Conservation (phyloP, 345 rosid species). For the Hibiscus tridactylites region DNA sequence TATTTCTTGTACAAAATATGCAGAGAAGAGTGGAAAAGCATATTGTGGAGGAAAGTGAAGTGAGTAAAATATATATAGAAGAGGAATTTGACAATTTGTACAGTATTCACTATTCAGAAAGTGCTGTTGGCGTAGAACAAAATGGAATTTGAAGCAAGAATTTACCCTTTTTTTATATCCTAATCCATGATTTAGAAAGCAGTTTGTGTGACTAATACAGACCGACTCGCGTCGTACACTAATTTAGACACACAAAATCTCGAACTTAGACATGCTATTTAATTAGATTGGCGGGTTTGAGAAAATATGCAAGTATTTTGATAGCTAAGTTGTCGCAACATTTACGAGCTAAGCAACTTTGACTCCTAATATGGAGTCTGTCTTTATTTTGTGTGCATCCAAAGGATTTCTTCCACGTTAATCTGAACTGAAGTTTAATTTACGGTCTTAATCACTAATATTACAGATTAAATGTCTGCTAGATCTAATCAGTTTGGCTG, state of each 20-base stretch:
- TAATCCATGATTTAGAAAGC: too few species aligned
- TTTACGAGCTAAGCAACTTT: slow-evolving; percentile 2
- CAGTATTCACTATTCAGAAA: background rate
- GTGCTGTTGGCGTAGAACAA: background rate
- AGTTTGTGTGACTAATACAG: too few species aligned
- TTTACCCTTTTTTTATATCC: too few species aligned
- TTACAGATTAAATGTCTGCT: background rate
- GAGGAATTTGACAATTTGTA: background rate
- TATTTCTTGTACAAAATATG: slow-evolving; percentile 6
- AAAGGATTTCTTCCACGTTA: background rate
- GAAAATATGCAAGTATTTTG: slow-evolving; percentile 8
- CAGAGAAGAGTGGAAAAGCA: background rate
- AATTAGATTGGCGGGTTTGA: background rate
- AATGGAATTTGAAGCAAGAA: too few species aligned
- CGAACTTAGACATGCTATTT: too few species aligned
- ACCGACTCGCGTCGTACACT: too few species aligned
- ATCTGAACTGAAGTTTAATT: background rate
- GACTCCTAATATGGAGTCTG: background rate
- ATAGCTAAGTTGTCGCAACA: background rate
- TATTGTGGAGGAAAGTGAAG: slow-evolving; percentile 15
- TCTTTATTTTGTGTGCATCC: background rate
- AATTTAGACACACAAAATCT: too few species aligned
- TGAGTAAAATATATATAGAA: slow-evolving; percentile 7
- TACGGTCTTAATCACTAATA: background rate
- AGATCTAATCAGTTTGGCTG: too few species aligned